phyloP scores from a whole-genome alignment of 345 rosid species.

The Syzygium grande region DNA sequence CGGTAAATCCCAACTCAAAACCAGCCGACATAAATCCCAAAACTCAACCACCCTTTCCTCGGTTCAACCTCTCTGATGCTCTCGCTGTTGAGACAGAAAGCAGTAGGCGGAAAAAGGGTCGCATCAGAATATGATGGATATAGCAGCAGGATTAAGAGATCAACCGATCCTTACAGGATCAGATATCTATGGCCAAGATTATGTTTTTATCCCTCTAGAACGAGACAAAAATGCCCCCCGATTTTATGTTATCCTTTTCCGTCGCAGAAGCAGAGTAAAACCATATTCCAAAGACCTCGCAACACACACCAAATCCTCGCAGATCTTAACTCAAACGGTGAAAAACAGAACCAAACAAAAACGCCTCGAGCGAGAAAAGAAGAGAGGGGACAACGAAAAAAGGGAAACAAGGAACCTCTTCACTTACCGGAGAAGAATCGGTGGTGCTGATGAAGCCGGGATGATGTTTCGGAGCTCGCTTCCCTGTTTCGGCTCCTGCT shows the following conservation, averaged over 20 bases:
- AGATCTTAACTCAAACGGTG: not conserved
- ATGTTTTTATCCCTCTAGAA: not conserved
- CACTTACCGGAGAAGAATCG: not conserved
- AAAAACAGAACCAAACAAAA: not conserved
- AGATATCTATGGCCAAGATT: slow-evolving; percentile 60
- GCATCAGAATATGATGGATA: not conserved
- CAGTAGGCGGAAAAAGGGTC: not conserved
- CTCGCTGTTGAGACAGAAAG: not conserved
- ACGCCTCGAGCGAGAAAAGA: not conserved
- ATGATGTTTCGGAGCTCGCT: not conserved
- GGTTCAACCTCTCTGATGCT: slow-evolving; percentile 5
- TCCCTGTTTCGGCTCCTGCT: not conserved
- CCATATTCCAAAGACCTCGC: not conserved
- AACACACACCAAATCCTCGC: not conserved
- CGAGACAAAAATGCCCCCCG: not conserved
- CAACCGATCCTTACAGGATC: slow-evolving; percentile 15
- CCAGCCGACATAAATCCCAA: slow-evolving; percentile 82
- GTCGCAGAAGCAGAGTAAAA: not conserved
- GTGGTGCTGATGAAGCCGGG: not conserved
- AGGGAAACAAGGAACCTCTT: not conserved
- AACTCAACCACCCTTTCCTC: slow-evolving; percentile 8
- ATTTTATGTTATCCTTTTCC: not conserved
- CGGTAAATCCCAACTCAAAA: slow-evolving; percentile 59
- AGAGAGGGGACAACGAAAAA: not conserved
- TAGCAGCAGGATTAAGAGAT: not conserved